A percentile compares a stretch with the other conserved stretches of the same genome.
Conservation (phyloP, 225 moss, liverwort and hornwort species). For the Bryum argenteum region DNA sequence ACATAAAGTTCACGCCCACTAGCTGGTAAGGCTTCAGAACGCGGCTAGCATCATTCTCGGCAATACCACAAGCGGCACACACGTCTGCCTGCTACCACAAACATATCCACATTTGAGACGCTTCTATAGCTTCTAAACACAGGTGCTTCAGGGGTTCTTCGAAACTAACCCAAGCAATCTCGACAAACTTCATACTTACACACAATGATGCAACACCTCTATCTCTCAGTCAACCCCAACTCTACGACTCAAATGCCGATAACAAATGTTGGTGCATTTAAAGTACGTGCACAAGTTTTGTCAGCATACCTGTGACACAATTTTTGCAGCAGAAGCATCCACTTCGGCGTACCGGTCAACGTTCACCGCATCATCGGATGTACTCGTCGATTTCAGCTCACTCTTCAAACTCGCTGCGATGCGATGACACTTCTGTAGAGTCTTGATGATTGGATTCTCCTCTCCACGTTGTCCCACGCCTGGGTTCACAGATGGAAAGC, state of each 20-base stretch:
- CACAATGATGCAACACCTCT: not conserved
- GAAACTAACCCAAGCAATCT: slow-evolving; percentile 14
- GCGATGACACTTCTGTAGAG: slow-evolving; percentile 79
- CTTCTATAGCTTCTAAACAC: not conserved
- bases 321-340: slow-evolving; percentile 84
- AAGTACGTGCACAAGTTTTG: not conserved
- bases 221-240: not conserved
- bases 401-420: slow-evolving; percentile 78
- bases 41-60: slow-evolving; percentile 52
- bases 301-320: slow-evolving; percentile 74
- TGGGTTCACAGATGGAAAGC: slow-evolving; percentile 19
- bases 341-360: slow-evolving; percentile 83
- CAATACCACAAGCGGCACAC: slow-evolving; percentile 84
- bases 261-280: not conserved
- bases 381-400: slow-evolving; percentile 63
- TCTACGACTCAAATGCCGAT: too few relatives aligned
- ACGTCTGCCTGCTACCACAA: slow-evolving; percentile 69
- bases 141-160: not conserved
- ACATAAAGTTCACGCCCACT: slow-evolving; percentile 94
- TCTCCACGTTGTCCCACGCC: slow-evolving; percentile 42
- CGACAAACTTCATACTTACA: slow-evolving; percentile 7
- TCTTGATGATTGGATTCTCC: slow-evolving; percentile 75
- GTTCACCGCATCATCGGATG: slow-evolving; percentile 56
- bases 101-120: slow-evolving; percentile 10
- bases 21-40: slow-evolving; percentile 90